Conservation (phyloP, 495 filamentous ascomycete genomes). For the Cercophora samala region DNA sequence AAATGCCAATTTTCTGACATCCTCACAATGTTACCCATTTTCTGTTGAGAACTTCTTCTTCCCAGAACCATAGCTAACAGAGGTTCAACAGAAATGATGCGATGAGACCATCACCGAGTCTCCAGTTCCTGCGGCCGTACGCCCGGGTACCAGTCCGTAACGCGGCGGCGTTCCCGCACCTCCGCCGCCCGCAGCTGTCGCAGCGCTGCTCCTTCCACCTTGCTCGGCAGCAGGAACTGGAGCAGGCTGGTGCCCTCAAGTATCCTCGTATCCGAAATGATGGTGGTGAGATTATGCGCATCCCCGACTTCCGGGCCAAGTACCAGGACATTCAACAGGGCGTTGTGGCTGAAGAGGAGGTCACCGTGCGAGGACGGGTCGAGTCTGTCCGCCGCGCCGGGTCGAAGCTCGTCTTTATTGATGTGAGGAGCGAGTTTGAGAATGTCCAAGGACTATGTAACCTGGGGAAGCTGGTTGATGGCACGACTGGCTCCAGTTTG, state of each 20-base stretch:
- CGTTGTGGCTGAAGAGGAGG: conserved; percentile 36
- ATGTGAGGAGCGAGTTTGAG: conserved; percentile 66
- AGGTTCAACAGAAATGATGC: conserved; percentile 20
- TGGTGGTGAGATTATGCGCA: conserved; percentile 30
- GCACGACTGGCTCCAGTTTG: conserved; percentile 42
- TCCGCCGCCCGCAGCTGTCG: background rate
- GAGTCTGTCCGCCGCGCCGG: conserved; percentile 43
- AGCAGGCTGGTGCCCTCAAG: conserved; percentile 36
- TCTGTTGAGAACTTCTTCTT: background rate
- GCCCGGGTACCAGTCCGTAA: background rate
- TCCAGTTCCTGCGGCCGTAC: conserved; percentile 54
- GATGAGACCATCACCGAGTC: conserved; percentile 40
- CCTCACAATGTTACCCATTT: conserved; percentile 1
- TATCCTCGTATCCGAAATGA: conserved; percentile 39
- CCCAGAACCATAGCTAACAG: conserved; percentile 4
- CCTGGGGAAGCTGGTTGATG: conserved; percentile 48
- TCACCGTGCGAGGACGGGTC: conserved; percentile 48
- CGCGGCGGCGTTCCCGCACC: background rate
- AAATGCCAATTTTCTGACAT: conserved; percentile 51
- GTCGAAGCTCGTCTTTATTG: conserved; percentile 78
- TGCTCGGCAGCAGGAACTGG: conserved; percentile 33
- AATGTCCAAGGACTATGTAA: conserved; percentile 73
- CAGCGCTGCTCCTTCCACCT: conserved; percentile 43
- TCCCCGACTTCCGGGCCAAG: conserved; percentile 41
- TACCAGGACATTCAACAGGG: conserved; percentile 29